phyloP scores from a whole-genome alignment of 2,329 filamentous ascomycete species.

The Talaromyces sp. region DNA sequence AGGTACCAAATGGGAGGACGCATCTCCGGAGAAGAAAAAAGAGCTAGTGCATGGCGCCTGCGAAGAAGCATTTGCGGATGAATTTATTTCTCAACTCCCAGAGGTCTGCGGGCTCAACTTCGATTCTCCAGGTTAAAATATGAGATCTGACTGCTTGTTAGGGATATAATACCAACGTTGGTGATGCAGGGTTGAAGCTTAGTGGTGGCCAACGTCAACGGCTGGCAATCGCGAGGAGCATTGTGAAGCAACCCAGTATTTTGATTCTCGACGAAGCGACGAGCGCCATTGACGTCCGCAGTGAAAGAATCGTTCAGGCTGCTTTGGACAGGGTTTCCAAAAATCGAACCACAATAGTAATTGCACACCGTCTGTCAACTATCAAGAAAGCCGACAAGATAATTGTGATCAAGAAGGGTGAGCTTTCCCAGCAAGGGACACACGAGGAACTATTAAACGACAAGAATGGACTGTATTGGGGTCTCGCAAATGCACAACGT shows the following conservation, averaged over 20 bases:
- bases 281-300: slow-evolving; percentile 86
- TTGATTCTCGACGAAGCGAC: slow-evolving; percentile 93
- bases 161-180: slow-evolving; percentile 82
- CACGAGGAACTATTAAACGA: slow-evolving; percentile 67
- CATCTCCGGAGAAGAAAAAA: slow-evolving; percentile 48
- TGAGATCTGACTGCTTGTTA: slow-evolving; percentile 57
- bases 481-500: slow-evolving; percentile 60
- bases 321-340: slow-evolving; percentile 82
- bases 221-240: slow-evolving; percentile 84
- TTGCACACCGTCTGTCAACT: slow-evolving; percentile 90
- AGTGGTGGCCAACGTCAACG: slow-evolving; percentile 96
- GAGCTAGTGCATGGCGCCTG: slow-evolving; percentile 57
- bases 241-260: slow-evolving; percentile 86
- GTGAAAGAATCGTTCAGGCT: slow-evolving; percentile 87
- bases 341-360: slow-evolving; percentile 88
- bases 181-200: slow-evolving; percentile 83
- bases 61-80: slow-evolving; percentile 61
- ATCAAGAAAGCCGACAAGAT: slow-evolving; percentile 94
- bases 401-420: slow-evolving; percentile 77
- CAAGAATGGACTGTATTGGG: slow-evolving; percentile 58
- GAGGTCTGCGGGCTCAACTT: slow-evolving; percentile 15
- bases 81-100: slow-evolving; percentile 61
- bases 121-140: neutral
- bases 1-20: slow-evolving; percentile 39
- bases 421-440: slow-evolving; percentile 87